Evolutionary conservation across 441 rosid genomes (phyloP).

Genomic region (Erysimum cheiri): DNA sequence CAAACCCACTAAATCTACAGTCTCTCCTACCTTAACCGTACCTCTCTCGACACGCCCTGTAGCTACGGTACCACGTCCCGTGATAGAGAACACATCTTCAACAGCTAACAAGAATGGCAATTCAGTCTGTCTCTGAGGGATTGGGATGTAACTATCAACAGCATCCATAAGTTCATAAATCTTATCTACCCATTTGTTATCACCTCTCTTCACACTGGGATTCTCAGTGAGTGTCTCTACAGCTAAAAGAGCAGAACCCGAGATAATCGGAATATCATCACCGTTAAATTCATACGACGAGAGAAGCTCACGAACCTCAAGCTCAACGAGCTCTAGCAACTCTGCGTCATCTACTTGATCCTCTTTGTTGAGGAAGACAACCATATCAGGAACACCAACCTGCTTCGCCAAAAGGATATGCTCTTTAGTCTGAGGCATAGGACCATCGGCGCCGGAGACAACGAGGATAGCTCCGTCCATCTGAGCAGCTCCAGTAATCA

Average conservation of each 20-base stretch:
- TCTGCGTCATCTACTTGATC: slow-evolving; percentile 97
- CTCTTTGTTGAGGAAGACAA: slow-evolving; percentile 86
- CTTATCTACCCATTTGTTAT: slow-evolving; percentile 93
- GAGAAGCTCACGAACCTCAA: slow-evolving; percentile 93
- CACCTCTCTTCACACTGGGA: slow-evolving; percentile 76
- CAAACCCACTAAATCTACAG: slow-evolving; percentile 82
- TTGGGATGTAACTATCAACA: slow-evolving; percentile 89
- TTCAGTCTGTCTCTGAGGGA: slow-evolving; percentile 89
- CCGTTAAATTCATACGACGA: slow-evolving; percentile 87
- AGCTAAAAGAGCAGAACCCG: slow-evolving; percentile 85
- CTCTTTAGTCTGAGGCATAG: slow-evolving; percentile 92
- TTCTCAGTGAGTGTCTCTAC: slow-evolving; percentile 79
- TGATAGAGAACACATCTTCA: slow-evolving; percentile 94
- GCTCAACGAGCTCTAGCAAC: slow-evolving; percentile 82
- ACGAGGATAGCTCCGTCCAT: slow-evolving; percentile 95
- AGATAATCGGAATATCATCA: slow-evolving; percentile 82
- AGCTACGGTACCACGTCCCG: slow-evolving; percentile 97
- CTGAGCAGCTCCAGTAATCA: slow-evolving; percentile 91
- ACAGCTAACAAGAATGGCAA: slow-evolving; percentile 88
- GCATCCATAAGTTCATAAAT: slow-evolving; percentile 94
- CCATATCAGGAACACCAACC: slow-evolving; percentile 93
- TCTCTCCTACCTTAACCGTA: slow-evolving; percentile 79
- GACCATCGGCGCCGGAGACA: slow-evolving; percentile 87
- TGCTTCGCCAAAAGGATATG: slow-evolving; percentile 90
- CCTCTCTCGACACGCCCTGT: slow-evolving; percentile 96